Evolutionary conservation across 2,329 filamentous ascomycete species (phyloP), one percentile per base, ranked within the genome.

Genomic region (Penicillium sp.): DNA sequence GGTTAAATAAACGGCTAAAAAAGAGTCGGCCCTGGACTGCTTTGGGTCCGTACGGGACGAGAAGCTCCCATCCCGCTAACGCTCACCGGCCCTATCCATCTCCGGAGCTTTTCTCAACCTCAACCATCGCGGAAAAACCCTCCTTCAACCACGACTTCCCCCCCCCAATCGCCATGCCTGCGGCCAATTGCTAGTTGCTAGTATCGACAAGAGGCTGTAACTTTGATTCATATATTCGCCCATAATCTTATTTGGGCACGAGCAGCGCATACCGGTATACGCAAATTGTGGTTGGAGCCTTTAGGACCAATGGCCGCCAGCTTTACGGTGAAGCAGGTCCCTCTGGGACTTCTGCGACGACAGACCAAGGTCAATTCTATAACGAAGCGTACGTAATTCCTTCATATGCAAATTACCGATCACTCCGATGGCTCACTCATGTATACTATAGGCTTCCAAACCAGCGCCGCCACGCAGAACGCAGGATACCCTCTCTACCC

Each of bases 401-500:
- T 23, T 50, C 11, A n/a, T 21, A 40, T 11, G 6, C 26, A 21
- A 20, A 18, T 5, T 7, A 12, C n/a, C 9, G 28, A 48, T 14
- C 12, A 26, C 16, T 55, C 38, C 11, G 45, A 16, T 52, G 47
- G 21, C 38, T 18, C 3, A 3, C 35, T 40, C 18, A 43, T 9
- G 28, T 2, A 14, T 40, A 18, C 18, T 23, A 43, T 42, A 74
- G 72, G 71, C 60, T 63, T 74, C 38, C 63, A 69, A 61, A 72
- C 71, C 40, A 69, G 69, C 52, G 65, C 70, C 38, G 63, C 70
- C 56, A 66, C 64, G 52, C 73, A 75, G 55, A 78, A 77, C 61
- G 71, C 72, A 58, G 73, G 46, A 57, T 79, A 79, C 65, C 78
- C 77, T 35, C 74, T 80, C 49, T 79, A 80, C 65, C 94, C 93